These are phyloP conservation scores for Mrakia frigida DNA, from an alignment of 768 basidiomycete genomes.

Conservation along the genomic window DNA sequence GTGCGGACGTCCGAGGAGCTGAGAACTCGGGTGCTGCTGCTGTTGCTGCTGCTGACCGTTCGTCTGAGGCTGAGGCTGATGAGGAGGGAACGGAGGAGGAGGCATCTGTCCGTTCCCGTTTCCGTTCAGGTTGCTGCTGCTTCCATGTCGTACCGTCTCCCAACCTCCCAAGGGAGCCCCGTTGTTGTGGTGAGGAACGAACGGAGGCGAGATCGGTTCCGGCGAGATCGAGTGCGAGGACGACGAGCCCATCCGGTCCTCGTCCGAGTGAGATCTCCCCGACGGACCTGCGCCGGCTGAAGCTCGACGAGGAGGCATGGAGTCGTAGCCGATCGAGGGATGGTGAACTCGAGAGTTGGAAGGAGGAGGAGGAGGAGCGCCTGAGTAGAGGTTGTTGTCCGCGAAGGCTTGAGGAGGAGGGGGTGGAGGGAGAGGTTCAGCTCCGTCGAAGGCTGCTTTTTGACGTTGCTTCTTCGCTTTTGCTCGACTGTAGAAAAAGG, in stretches of 20 bases:
- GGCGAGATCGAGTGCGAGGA: neutral
- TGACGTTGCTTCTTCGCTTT: slow-evolving; percentile 68
- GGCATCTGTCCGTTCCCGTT: neutral
- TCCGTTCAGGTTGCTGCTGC: neutral
- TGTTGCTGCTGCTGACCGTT: neutral
- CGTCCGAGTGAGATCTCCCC: neutral
- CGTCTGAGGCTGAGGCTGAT: neutral
- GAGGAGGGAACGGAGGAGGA: neutral
- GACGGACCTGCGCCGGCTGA: neutral
- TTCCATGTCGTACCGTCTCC: neutral
- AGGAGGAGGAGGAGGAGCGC: too few relatives aligned
- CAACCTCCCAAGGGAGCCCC: neutral
- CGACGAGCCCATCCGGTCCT: neutral
- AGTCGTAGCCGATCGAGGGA: neutral
- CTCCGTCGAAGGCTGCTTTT: slow-evolving; percentile 45
- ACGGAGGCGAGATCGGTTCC: neutral
- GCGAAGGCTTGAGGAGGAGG: neutral
- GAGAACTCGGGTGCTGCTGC: neutral
- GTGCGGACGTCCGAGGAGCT: neutral
- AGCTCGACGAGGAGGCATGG: neutral
- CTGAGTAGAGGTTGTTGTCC: neutral
- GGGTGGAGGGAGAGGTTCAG: neutral
- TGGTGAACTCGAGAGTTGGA: neutral
- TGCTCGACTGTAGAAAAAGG: slow-evolving; percentile 55
- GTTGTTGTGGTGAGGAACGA: neutral